These are phyloP conservation scores for Colletotrichum orbiculare DNA, from an alignment of 2,329 filamentous ascomycete genomes.

Conservation along the genomic window DNA sequence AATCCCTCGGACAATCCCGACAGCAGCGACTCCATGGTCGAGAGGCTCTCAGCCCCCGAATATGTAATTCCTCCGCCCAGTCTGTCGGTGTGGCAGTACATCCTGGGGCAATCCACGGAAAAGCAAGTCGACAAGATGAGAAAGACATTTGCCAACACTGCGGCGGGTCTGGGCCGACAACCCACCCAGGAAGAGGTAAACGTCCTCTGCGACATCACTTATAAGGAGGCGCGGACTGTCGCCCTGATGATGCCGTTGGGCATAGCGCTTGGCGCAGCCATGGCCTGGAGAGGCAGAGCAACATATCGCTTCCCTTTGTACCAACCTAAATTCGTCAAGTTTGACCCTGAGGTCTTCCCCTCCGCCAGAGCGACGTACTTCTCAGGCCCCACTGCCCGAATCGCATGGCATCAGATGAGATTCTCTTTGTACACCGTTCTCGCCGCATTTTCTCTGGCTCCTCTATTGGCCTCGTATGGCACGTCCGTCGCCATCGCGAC, in stretches of 20 bases:
- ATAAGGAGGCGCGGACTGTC: conserved; percentile 46
- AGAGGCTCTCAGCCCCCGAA: conserved; percentile 6
- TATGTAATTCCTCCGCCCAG: conserved; percentile 7
- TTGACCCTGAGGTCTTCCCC: conserved; percentile 48
- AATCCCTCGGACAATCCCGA: neutral
- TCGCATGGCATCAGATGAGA: conserved; percentile 51
- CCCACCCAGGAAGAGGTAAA: conserved; percentile 51
- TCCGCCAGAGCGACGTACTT: conserved; percentile 38
- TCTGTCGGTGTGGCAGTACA: conserved; percentile 20
- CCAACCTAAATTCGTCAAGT: conserved; percentile 45
- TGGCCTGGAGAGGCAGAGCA: conserved; percentile 44
- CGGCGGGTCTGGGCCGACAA: conserved; percentile 38
- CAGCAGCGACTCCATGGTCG: neutral
- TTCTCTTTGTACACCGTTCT: conserved; percentile 47
- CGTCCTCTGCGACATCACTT: conserved; percentile 43
- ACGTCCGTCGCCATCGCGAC: conserved; percentile 26
- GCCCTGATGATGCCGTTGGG: conserved; percentile 44
- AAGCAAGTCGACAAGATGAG: conserved; percentile 3
- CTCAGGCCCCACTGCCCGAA: conserved; percentile 41
- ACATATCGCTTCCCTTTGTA: conserved; percentile 55
- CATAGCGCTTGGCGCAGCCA: conserved; percentile 38
- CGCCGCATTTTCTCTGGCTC: conserved; percentile 39
- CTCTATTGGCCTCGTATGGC: conserved; percentile 46
- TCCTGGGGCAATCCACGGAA: conserved; percentile 12
- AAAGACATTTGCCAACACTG: neutral